Base-by-base conservation (phyloP, 805 yeast genomes). In the Candida hungchunana region DNA sequence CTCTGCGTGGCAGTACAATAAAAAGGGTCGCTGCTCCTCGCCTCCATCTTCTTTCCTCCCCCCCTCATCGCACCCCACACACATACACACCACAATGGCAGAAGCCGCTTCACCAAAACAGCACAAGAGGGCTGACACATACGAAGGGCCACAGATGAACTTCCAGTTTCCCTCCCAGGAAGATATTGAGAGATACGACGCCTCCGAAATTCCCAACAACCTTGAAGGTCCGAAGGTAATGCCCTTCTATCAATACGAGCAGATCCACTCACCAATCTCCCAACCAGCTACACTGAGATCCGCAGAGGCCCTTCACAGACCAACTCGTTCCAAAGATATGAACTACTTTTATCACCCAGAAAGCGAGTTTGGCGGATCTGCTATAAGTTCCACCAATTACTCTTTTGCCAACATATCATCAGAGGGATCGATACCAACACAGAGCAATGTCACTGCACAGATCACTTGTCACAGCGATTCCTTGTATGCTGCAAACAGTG, bases 81-180 rank as follows among this genome's bases (percentile, higher is more conserved):
- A 16, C 17, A 16, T 19, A 22, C 16, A 4, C 32, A 18, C 29
- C 24, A 29, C 29, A 14, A 19, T 26, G 26, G 18, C 42, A n/a
- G 22, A n/a, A n/a, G n/a, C 24, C 24, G 12, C 24, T 12, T 9
- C 12, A 12, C 12, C 30, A 7, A 40, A 60, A 41, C 51, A 62
- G 19, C 64, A 61, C 44, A 57, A 38, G 15, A 43, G 57, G 42
- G 46, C 69, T 1, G 42, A 52, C 7, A 63, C 69, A 0, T 64
- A 62, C 36, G 56, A 55, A 17, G 71, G 71, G 5, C 48, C 60
- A 2, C 70, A 65, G 42, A 54, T 60, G 58, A 59, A 46, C 12
- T 66, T 66, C 45, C 55, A 56, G 35, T 66, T 64, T 35, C 71
- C 71, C 12, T 53, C 59, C 6, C 43, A 43, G 4, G 64, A 58